phyloP scores from a whole-genome alignment of 192 early-diverging fungal genomes.

The Phlyctochytrium arcticum region DNA sequence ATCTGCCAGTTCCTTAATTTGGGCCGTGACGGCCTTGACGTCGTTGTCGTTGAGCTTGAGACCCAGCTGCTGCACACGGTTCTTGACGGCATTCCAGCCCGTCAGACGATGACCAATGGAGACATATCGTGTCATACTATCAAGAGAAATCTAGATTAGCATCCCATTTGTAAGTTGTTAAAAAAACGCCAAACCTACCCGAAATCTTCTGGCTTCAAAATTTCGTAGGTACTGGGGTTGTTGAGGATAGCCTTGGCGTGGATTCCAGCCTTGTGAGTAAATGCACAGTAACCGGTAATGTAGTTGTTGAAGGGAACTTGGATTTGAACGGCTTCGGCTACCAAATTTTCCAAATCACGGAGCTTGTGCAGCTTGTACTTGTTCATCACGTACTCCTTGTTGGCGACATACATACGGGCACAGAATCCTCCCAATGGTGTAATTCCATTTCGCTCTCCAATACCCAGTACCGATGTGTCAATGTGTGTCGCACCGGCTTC shows the following conservation, averaged over 20 bases:
- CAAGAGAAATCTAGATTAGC: not conserved
- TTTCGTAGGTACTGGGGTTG: conserved; percentile 98
- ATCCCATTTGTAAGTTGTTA: not conserved
- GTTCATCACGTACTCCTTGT: conserved; percentile 84
- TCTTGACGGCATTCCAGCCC: conserved; percentile 99
- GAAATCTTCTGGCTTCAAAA: conserved; percentile 97
- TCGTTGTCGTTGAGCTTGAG: conserved; percentile 81
- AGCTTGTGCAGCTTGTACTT: conserved; percentile 94
- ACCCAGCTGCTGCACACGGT: conserved; percentile 89
- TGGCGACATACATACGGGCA: conserved; percentile 93
- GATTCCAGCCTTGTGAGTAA: conserved; percentile 99
- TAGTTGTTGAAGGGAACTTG: conserved; percentile 99
- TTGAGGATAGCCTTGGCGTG: conserved; percentile 99
- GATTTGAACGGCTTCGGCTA: conserved; percentile 91
- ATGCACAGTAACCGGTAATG: conserved; percentile 98
- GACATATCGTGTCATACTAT: conserved; percentile 89
- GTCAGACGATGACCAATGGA: conserved; percentile 96
- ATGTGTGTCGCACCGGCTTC: conserved; percentile 98
- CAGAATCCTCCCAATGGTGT: conserved; percentile 91
- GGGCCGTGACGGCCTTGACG: conserved; percentile 84
- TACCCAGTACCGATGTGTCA: conserved; percentile 95
- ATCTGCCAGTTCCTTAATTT: conserved; percentile 95
- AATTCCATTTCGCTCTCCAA: conserved; percentile 99
- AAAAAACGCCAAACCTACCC: conserved; percentile 46
- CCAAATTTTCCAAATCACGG: conserved; percentile 93